Conservation (phyloP, 768 basidiomycete genomes). For the Heimioporus sp. region DNA sequence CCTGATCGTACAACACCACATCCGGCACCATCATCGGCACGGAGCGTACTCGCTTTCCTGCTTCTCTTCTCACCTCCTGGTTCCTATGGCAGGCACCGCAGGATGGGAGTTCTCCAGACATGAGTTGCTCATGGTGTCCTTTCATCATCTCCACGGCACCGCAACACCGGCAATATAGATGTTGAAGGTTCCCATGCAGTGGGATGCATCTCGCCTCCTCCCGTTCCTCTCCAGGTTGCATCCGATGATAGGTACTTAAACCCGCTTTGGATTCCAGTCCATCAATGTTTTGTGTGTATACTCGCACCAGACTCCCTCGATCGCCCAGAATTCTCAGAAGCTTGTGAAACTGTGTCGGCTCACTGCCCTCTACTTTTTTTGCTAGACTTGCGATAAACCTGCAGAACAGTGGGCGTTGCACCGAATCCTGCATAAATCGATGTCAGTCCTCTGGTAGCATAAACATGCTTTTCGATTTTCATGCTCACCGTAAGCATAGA, state of each 20-base stretch:
- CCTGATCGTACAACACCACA: neutral
- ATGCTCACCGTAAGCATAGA: neutral
- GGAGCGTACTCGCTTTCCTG: neutral
- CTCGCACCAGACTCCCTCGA: neutral
- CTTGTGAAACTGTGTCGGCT: neutral
- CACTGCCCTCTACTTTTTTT: neutral
- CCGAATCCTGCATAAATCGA: neutral
- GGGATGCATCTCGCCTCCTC: neutral
- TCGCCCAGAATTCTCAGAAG: neutral
- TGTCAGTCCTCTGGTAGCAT: neutral
- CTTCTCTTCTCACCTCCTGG: neutral
- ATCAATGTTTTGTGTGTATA: conserved; percentile 1
- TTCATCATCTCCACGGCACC: neutral
- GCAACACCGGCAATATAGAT: neutral
- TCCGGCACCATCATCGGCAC: neutral
- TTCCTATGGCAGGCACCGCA: neutral
- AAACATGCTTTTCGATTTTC: neutral
- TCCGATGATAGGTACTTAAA: neutral
- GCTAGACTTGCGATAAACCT: neutral
- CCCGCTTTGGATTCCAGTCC: neutral
- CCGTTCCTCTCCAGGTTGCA: neutral
- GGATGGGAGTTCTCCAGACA: neutral
- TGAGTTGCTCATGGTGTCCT: neutral
- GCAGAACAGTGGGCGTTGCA: neutral
- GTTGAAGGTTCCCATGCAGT: neutral